Evolutionary conservation across 306 rosid genomes (phyloP), one percentile per base, ranked within the genome.

Genomic region (Abrus precatorius): DNA sequence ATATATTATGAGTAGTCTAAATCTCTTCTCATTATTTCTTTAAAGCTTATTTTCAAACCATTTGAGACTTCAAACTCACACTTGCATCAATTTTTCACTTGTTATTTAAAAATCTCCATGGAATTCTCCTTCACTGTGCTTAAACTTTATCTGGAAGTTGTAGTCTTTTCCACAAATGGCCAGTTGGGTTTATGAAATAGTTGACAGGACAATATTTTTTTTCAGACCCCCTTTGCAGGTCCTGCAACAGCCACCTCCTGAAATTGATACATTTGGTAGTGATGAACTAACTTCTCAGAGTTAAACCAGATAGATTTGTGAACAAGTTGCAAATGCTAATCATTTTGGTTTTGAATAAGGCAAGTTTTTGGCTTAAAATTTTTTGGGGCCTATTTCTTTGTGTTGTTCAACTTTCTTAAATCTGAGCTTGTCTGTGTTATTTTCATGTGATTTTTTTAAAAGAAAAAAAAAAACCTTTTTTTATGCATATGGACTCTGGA

Each of bases 281-380:
- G 82, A 36, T 36, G 40, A 36, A 36, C 40, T 36, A 36, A 36
- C 4, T 36, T 36, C 40, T 36, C 40, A 36, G 0, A 77, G 91
- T 91, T 71, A 91, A 91, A 77, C 84, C 88, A 69, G 91, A 91
- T 71, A 91, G 90, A 60, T 89, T 91, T 81, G 95, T 91, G 45
- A 91, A 72, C 95, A 91, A 82, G 85, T 91, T 53, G 95, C 92
- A 29, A 88, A 87, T 81, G 92, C 91, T 65, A 92, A 88, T 61
- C 86, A 89, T 67, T 83, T 91, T 77, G 55, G 87, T 43, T 43
- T 43, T 43, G 74, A 87, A 91, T 84, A 87, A 91, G 91, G 92
- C 85, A 45, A 67, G 63, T 28, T 61, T 75, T 67, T 2, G 12
- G 36, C 47, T 61, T 49, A 52, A 20, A 63, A 69, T 4, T 8